Percentiles rank a stretch among this genome's conserved stretches.
phyloP scores from a whole-genome alignment of 345 rosid species.

The Anastatica hierochuntica region DNA sequence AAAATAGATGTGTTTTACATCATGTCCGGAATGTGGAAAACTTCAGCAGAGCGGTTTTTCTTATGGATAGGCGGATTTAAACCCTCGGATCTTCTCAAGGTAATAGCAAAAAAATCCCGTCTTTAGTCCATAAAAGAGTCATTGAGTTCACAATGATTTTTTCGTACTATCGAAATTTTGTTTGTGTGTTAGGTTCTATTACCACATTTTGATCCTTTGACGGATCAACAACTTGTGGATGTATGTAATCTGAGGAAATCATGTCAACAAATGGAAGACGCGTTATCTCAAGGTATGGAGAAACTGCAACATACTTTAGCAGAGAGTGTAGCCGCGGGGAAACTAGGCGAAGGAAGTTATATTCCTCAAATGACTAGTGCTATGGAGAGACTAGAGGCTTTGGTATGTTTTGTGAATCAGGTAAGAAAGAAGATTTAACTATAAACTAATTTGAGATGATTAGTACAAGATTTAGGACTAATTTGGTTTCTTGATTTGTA shows the following conservation, averaged over 20 bases:
- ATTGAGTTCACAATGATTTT: neutral
- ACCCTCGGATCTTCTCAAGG: conserved; percentile 94
- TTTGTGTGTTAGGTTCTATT: conserved; percentile 38
- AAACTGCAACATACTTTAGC: conserved; percentile 62
- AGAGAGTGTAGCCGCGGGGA: conserved; percentile 51
- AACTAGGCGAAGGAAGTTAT: conserved; percentile 40
- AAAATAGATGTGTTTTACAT: conserved; percentile 71
- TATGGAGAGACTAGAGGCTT: conserved; percentile 60
- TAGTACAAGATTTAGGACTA: neutral
- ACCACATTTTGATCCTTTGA: conserved; percentile 56
- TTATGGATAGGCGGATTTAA: conserved; percentile 94
- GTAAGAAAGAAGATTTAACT: conserved; percentile 32
- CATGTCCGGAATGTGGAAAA: conserved; percentile 84
- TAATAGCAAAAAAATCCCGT: conserved; percentile 6
- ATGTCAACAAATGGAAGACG: conserved; percentile 95
- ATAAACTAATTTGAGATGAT: neutral
- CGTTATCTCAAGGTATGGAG: conserved; percentile 77
- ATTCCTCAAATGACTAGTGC: conserved; percentile 49
- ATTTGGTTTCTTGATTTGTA: conserved; percentile 19
- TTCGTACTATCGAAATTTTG: too few relatives aligned
- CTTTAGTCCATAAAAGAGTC: neutral
- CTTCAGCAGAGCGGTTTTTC: conserved; percentile 86
- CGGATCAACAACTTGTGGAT: conserved; percentile 43
- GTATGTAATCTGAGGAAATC: conserved; percentile 42
- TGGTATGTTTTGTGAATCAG: conserved; percentile 77